These are phyloP conservation scores for Sclerotinia glacialis DNA, from an alignment of 2,329 filamentous ascomycete genomes.

Conservation along the genomic window DNA sequence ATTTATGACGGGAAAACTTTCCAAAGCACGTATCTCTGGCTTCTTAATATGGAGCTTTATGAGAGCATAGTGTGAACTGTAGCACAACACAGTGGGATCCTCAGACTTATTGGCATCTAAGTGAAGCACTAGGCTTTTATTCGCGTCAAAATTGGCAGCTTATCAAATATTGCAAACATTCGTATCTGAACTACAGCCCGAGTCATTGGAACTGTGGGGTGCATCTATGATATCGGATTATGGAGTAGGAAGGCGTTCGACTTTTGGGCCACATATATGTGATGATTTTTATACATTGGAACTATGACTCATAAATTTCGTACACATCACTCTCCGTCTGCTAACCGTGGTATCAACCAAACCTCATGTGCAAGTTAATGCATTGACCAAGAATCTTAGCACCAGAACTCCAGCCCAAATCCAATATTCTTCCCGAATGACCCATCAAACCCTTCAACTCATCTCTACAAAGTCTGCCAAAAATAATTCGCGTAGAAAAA, in stretches of 20 bases:
- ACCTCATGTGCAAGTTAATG: not conserved
- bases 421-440: not conserved
- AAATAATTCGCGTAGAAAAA: conserved; percentile 96
- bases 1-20: conserved; percentile 16
- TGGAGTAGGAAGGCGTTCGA: not conserved
- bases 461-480: conserved; percentile 74
- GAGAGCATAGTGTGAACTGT: too few species aligned
- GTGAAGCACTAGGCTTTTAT: too few species aligned
- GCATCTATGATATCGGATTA: not conserved
- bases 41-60: not conserved
- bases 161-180: not conserved
- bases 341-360: conserved; percentile 14
- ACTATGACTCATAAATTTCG: conserved; percentile 7
- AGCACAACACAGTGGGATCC: not conserved
- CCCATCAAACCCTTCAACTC: conserved; percentile 18
- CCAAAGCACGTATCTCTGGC: conserved; percentile 11
- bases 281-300: conserved; percentile 8
- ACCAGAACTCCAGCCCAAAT: conserved; percentile 5
- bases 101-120: not conserved
- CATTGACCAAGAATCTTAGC: not conserved
- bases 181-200: not conserved
- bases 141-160: too few species aligned
- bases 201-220: not conserved
- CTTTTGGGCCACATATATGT: not conserved
- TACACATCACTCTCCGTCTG: not conserved